Evolutionary conservation across 257 asterid species (phyloP).

Genomic region (Scutellaria minor): DNA sequence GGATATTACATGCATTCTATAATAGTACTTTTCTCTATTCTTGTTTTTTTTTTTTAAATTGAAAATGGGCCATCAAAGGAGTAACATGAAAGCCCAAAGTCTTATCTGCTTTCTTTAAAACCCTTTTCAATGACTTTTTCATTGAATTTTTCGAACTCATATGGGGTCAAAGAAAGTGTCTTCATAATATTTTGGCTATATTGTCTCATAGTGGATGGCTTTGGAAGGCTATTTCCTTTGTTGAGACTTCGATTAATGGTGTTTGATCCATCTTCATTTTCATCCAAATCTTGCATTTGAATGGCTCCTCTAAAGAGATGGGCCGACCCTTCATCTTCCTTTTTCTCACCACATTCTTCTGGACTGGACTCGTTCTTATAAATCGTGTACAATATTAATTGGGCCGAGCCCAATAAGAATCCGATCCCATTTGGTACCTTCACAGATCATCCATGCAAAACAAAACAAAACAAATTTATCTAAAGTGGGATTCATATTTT

Average conservation of each 20-base stretch:
- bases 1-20: no score
- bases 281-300: conserved; percentile 43
- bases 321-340: conserved; percentile 43
- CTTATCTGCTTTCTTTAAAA: background rate
- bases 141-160: conserved; percentile 32
- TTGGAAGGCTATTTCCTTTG: conserved; percentile 53
- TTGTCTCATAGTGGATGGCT: conserved; percentile 42
- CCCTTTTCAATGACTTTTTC: conserved; percentile 30
- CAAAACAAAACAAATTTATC: no score
- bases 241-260: conserved; percentile 30
- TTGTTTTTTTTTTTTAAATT: no score
- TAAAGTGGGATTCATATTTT: no score
- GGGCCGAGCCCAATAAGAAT: conserved; percentile 58
- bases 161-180: conserved; percentile 44
- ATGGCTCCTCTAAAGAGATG: conserved; percentile 33
- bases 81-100: background rate
- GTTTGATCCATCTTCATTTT: background rate
- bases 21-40: no score
- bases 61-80: background rate
- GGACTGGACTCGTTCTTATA: conserved; percentile 42
- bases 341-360: conserved; percentile 26
- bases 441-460: background rate
- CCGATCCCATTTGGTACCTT: conserved; percentile 78
- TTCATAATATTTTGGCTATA: conserved; percentile 45
- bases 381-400: conserved; percentile 45